These are phyloP conservation scores for Arachis stenosperma DNA, from an alignment of 306 rosid genomes.

Conservation along the genomic window DNA sequence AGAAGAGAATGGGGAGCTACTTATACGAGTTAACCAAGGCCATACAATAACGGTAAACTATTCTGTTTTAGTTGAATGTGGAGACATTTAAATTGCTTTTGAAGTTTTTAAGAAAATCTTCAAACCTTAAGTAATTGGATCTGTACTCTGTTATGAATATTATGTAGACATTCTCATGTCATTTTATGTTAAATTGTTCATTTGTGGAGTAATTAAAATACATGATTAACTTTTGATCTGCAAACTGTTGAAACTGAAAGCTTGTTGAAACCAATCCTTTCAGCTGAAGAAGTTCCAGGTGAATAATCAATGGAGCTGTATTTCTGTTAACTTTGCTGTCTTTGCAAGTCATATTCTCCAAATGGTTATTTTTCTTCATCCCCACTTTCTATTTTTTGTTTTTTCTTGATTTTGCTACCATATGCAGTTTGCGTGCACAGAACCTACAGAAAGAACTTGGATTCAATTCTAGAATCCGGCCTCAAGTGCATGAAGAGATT, in stretches of 20 bases:
- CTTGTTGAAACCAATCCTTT: constrained; percentile 71
- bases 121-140: constrained; percentile 2
- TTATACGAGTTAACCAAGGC: constrained; percentile 95
- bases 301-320: constrained; percentile 21
- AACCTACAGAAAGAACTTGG: constrained; percentile 75
- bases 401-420: constrained; percentile 28
- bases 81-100: neutral
- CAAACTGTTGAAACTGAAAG: constrained; percentile 89
- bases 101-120: constrained; percentile 21
- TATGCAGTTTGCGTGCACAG: constrained; percentile 93
- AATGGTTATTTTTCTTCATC: neutral
- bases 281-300: constrained; percentile 88
- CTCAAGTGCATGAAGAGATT: constrained; percentile 86
- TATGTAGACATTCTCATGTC: constrained; percentile 2
- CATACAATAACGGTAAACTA: constrained; percentile 68
- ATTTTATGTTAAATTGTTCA: constrained; percentile 4
- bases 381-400: constrained; percentile 21
- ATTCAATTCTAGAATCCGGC: constrained; percentile 78
- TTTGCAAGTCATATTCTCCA: neutral
- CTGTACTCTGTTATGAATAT: constrained; percentile 11
- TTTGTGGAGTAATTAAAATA: neutral
- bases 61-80: constrained; percentile 10
- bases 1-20: constrained; percentile 80
- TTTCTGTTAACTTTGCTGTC: constrained; percentile 9
- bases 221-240: constrained; percentile 37